Percentiles rank a stretch among this genome's conserved stretches.
Conservation (phyloP, 352 stramenopile species). For the Phytophthora citricola region DNA sequence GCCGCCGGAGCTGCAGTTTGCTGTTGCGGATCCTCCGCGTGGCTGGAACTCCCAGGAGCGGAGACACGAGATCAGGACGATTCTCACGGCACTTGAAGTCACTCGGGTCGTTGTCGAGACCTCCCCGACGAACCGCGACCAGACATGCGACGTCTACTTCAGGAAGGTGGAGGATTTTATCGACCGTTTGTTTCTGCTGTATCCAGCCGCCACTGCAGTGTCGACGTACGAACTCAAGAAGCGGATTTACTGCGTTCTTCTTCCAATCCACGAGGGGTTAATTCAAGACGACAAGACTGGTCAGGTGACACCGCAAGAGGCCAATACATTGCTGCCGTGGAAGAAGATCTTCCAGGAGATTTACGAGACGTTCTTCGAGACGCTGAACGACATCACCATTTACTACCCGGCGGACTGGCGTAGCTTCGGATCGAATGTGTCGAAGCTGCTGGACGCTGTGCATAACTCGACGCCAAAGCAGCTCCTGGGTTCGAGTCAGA, state of each 20-base stretch:
- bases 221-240: conserved; percentile 76
- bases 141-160: conserved; percentile 68
- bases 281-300: conserved; percentile 17
- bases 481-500: conserved; percentile 1
- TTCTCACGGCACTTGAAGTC: conserved; percentile 43
- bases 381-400: conserved; percentile 54
- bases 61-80: conserved; percentile 29
- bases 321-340: conserved; percentile 55
- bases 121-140: conserved; percentile 27
- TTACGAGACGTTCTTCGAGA: conserved; percentile 69
- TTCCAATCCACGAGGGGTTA: conserved; percentile 61
- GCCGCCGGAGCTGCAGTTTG: conserved; percentile 56
- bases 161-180: conserved; percentile 60
- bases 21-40: conserved; percentile 33
- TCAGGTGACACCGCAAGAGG: conserved; percentile 21
- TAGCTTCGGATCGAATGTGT: conserved; percentile 18
- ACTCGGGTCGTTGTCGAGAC: conserved; percentile 27
- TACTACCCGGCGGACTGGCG: conserved; percentile 45
- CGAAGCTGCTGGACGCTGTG: conserved; percentile 19
- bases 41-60: conserved; percentile 52
- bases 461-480: conserved; percentile 1
- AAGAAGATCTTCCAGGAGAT: conserved; percentile 62
- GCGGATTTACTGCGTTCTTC: conserved; percentile 50
- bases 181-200: conserved; percentile 56
- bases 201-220: conserved; percentile 29